Conservation (phyloP, 1,139 yeast species). For the Candida sp. region DNA sequence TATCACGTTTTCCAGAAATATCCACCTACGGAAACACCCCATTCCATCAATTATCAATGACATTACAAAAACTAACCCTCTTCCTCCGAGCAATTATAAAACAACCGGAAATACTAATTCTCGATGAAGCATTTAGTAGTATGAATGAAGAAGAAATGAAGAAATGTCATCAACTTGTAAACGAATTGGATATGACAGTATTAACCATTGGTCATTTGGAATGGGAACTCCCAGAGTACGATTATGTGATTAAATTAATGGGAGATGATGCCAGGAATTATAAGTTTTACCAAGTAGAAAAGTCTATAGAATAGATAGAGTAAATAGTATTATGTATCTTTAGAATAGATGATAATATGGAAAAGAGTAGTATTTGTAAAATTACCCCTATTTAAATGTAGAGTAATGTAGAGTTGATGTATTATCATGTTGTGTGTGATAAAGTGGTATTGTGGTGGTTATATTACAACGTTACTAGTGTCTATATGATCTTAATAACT, state of each 20-base stretch:
- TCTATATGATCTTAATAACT: no score
- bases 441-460: no score
- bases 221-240: constrained; percentile 38
- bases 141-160: constrained; percentile 69
- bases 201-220: constrained; percentile 77
- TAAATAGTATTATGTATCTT: neutral
- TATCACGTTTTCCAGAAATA: constrained; percentile 24
- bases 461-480: no score
- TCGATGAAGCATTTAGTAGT: constrained; percentile 93
- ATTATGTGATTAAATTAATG: constrained; percentile 28
- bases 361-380: no score
- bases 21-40: constrained; percentile 24
- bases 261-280: constrained; percentile 32
- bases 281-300: constrained; percentile 12
- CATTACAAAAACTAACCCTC: constrained; percentile 76
- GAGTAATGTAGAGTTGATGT: no score
- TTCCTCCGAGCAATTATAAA: constrained; percentile 75
- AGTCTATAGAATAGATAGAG: neutral
- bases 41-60: constrained; percentile 57
- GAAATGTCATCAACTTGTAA: constrained; percentile 62
- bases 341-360: neutral
- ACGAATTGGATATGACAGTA: constrained; percentile 61
- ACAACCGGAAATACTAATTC: constrained; percentile 70
- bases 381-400: no score
- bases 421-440: no score